Percentiles rank a stretch among this genome's conserved stretches.
Evolutionary conservation across 2,329 filamentous ascomycete genomes (phyloP).

Genomic region (Trichophyton rubrum): DNA sequence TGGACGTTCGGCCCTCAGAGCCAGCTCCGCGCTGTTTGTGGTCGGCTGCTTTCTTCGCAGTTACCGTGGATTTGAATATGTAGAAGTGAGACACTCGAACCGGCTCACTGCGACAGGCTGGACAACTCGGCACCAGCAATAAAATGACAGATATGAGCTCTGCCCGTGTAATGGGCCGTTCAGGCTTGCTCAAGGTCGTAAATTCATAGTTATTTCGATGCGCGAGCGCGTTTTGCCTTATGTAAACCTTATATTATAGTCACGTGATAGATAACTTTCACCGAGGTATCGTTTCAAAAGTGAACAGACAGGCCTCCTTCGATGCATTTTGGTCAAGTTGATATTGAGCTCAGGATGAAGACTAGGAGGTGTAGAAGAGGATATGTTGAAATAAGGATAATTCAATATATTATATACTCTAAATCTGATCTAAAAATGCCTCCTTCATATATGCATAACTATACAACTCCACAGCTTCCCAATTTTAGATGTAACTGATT

Average conservation of each 20-base stretch:
- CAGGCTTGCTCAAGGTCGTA: background rate
- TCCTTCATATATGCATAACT: background rate
- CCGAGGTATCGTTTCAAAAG: too few species aligned
- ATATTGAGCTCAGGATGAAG: too few species aligned
- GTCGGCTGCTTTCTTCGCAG: background rate
- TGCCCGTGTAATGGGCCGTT: background rate
- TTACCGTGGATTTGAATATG: background rate
- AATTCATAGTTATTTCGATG: background rate
- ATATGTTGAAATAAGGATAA: background rate
- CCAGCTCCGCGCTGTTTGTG: background rate
- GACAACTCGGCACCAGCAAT: background rate
- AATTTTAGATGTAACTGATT: background rate
- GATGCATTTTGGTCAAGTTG: too few species aligned
- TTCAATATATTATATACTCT: background rate
- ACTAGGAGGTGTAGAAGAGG: background rate
- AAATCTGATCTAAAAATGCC: background rate
- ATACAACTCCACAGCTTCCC: background rate
- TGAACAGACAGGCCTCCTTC: too few species aligned
- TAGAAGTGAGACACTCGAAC: background rate
- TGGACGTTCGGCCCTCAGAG: background rate
- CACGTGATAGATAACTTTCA: background rate
- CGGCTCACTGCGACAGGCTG: background rate
- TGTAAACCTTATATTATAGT: background rate
- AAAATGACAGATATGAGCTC: background rate
- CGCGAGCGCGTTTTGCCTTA: conserved; percentile 1